Conservation (phyloP, 2,329 filamentous ascomycete species). For the Beauveria medogensis region DNA sequence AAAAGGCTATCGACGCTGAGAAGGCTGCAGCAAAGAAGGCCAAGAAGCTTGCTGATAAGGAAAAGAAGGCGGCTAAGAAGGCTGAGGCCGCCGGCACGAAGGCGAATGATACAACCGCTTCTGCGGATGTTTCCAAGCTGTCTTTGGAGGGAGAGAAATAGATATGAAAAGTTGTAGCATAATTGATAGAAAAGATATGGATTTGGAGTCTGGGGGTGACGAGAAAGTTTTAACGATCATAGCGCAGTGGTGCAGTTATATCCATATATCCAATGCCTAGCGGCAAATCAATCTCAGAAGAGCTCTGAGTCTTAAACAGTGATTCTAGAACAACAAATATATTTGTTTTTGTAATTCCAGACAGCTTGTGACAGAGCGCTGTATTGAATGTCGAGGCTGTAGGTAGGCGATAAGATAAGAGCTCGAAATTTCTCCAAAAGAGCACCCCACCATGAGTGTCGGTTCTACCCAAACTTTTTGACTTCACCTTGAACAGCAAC, state of each 20-base stretch:
- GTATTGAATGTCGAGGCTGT: not conserved
- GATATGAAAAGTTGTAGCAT: not conserved
- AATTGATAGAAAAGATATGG: not conserved
- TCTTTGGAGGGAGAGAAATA: slow-evolving; percentile 9
- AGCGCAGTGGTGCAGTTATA: slow-evolving; percentile 3
- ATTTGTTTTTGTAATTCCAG: not conserved
- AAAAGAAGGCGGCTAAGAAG: slow-evolving; percentile 34
- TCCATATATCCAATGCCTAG: not conserved
- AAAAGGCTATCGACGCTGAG: slow-evolving; percentile 51
- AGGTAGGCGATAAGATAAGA: slow-evolving; percentile 19
- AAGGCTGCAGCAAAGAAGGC: slow-evolving; percentile 45
- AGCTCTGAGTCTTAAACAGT: not conserved
- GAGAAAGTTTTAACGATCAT: slow-evolving; percentile 3
- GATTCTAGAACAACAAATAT: not conserved
- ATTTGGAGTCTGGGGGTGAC: slow-evolving; percentile 7
- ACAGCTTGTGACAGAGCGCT: not conserved
- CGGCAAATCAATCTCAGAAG: not conserved
- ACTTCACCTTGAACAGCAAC: not conserved
- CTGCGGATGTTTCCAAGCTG: slow-evolving; percentile 4
- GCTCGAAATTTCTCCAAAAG: slow-evolving; percentile 10
- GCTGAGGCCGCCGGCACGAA: slow-evolving; percentile 20
- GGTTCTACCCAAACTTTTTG: not conserved
- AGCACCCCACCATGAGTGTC: slow-evolving; percentile 1
- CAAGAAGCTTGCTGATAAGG: slow-evolving; percentile 42
- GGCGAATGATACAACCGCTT: not conserved